phyloP scores from a whole-genome alignment of 345 rosid genomes.

The Dipteronia sinensis region DNA sequence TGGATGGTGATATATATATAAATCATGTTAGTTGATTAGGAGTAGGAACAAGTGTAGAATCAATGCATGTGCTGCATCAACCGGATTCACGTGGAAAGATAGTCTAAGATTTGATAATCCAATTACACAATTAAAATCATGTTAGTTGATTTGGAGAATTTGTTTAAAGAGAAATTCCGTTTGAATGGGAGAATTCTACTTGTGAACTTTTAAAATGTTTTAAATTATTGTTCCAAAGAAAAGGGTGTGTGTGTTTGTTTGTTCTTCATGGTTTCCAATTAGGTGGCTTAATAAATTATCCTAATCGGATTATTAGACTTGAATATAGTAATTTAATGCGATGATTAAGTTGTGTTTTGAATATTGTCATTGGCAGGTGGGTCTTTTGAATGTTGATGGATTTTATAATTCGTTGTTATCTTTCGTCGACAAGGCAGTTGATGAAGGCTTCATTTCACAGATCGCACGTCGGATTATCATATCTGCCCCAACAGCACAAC shows the following conservation, averaged over 20 bases:
- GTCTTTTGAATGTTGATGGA: slow-evolving; percentile 93
- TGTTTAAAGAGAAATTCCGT: slow-evolving; percentile 22
- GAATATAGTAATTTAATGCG: neutral
- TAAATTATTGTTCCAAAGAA: slow-evolving; percentile 28
- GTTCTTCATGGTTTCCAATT: neutral
- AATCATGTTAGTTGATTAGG: too few relatives aligned
- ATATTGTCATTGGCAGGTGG: slow-evolving; percentile 57
- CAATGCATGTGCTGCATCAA: slow-evolving; percentile 46
- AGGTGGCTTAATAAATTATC: slow-evolving; percentile 1
- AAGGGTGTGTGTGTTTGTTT: too few relatives aligned
- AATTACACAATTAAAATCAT: slow-evolving; percentile 15
- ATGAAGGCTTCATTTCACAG: slow-evolving; percentile 91
- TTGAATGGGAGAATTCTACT: neutral
- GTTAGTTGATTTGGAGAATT: slow-evolving; percentile 19
- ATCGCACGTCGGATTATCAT: slow-evolving; percentile 82
- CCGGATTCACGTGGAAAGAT: slow-evolving; percentile 52
- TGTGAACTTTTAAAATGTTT: neutral
- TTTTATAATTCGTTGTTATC: slow-evolving; percentile 81
- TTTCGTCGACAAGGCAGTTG: slow-evolving; percentile 89
- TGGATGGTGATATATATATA: neutral
- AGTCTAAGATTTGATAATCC: slow-evolving; percentile 24
- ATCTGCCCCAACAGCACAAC: slow-evolving; percentile 83
- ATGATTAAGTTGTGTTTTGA: neutral
- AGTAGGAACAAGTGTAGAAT: slow-evolving; percentile 18
- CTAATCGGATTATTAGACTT: neutral